Conservation (phyloP, 768 basidiomycete species). For the Tulasnella sp. region DNA sequence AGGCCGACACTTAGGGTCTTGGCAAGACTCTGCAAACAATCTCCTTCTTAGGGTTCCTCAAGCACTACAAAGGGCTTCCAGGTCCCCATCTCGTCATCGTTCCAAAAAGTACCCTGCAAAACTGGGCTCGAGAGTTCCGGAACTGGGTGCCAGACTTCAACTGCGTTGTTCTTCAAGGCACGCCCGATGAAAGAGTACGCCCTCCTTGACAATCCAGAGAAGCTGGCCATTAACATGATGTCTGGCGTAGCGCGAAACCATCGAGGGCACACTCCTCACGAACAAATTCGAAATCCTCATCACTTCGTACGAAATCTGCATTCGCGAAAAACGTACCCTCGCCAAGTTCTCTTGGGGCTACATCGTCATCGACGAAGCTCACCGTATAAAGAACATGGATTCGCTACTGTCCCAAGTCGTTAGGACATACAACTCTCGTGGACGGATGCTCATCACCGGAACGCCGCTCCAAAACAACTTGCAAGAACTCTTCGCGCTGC, state of each 20-base stretch:
- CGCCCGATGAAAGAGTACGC: slow-evolving; percentile 71
- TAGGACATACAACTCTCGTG: slow-evolving; percentile 76
- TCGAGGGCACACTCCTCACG: slow-evolving; percentile 57
- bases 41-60: slow-evolving; percentile 91
- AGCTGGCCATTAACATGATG: neutral
- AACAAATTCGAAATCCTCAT: slow-evolving; percentile 90
- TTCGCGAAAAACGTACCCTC: slow-evolving; percentile 85
- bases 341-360: slow-evolving; percentile 97
- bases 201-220: neutral
- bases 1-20: slow-evolving; percentile 49
- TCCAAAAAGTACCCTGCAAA: slow-evolving; percentile 96
- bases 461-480: slow-evolving; percentile 95
- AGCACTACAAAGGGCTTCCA: slow-evolving; percentile 57
- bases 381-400: slow-evolving; percentile 98
- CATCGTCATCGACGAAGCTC: slow-evolving; percentile 96
- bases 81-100: slow-evolving; percentile 95
- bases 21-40: slow-evolving; percentile 98
- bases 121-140: slow-evolving; percentile 90
- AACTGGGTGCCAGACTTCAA: slow-evolving; percentile 86
- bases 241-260: neutral
- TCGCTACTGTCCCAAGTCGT: slow-evolving; percentile 93
- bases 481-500: slow-evolving; percentile 83
- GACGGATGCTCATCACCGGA: slow-evolving; percentile 87
- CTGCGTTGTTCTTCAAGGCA: slow-evolving; percentile 69
- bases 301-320: slow-evolving; percentile 93